A percentile compares a stretch with the other conserved stretches of the same genome.
Evolutionary conservation across 148 eudicot species (phyloP).

Genomic region (Silene uniflora): DNA sequence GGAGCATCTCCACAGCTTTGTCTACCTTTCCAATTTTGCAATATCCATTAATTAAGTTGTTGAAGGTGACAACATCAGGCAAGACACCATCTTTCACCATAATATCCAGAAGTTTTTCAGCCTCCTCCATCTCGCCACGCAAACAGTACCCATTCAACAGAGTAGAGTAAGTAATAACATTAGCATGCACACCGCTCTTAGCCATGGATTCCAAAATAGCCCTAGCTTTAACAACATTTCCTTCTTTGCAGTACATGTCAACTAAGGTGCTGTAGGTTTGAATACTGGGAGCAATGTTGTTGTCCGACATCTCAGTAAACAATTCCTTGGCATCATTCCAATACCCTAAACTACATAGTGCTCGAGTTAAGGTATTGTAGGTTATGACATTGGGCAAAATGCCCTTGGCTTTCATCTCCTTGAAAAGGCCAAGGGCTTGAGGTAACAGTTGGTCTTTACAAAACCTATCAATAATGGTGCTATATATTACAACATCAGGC

Average conservation of each 20-base stretch:
- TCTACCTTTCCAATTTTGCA: neutral
- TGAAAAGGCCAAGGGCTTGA: constrained; percentile 11
- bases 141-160: constrained; percentile 13
- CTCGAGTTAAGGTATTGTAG: constrained; percentile 18
- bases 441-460: constrained; percentile 13
- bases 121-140: constrained; percentile 11
- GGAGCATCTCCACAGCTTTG: neutral
- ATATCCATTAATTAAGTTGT: constrained; percentile 17
- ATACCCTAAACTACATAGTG: constrained; percentile 15
- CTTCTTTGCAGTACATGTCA: constrained; percentile 15
- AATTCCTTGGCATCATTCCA: constrained; percentile 12
- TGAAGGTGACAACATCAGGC: constrained; percentile 7
- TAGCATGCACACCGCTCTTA: neutral
- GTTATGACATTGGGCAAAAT: constrained; percentile 12
- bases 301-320: neutral
- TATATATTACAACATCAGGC: constrained; percentile 16
- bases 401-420: constrained; percentile 12
- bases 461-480: constrained; percentile 19
- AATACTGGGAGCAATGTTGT: neutral
- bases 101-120: neutral
- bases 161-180: neutral
- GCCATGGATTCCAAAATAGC: neutral
- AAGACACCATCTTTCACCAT: constrained; percentile 11
- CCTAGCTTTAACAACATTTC: neutral
- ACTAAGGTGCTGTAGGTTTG: neutral